Conservation (phyloP, 176 grass and related monocot species). For the Elymus sibiricus region DNA sequence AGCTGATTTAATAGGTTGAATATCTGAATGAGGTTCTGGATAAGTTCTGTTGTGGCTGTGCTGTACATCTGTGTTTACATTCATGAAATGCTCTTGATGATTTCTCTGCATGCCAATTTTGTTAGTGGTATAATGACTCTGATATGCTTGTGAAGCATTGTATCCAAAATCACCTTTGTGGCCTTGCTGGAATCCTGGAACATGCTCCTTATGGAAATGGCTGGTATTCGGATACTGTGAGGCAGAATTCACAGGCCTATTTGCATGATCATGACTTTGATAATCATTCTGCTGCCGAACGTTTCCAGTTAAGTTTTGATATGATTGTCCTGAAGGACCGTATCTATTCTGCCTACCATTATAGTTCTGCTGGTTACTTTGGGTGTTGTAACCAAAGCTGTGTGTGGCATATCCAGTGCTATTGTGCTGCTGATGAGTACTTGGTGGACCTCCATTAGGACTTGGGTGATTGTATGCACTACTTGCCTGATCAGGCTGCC, state of each 20-base stretch:
- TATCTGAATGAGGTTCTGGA: slow-evolving; percentile 28
- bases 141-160: slow-evolving; percentile 30
- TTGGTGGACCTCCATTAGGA: slow-evolving; percentile 12
- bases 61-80: slow-evolving; percentile 29
- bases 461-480: slow-evolving; percentile 24
- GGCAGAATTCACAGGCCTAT: slow-evolving; percentile 11
- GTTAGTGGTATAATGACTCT: slow-evolving; percentile 23
- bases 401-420: slow-evolving; percentile 15
- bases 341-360: slow-evolving; percentile 29
- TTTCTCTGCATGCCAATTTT: slow-evolving; percentile 21
- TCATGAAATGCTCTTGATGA: slow-evolving; percentile 26
- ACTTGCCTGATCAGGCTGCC: slow-evolving; percentile 26
- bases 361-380: slow-evolving; percentile 34
- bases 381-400: slow-evolving; percentile 20
- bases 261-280: slow-evolving; percentile 6
- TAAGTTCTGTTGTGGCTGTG: slow-evolving; percentile 26
- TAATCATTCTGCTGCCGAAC: not conserved
- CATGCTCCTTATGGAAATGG: slow-evolving; percentile 17
- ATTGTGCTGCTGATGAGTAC: slow-evolving; percentile 21
- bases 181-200: slow-evolving; percentile 40
- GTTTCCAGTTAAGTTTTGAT: slow-evolving; percentile 31
- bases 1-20: slow-evolving; percentile 2
- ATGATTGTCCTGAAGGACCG: slow-evolving; percentile 30
- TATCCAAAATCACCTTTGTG: slow-evolving; percentile 36
- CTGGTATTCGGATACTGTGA: slow-evolving; percentile 34